Evolutionary conservation across 331 rosid species (phyloP).

Genomic region (Pyracantha coccinea): DNA sequence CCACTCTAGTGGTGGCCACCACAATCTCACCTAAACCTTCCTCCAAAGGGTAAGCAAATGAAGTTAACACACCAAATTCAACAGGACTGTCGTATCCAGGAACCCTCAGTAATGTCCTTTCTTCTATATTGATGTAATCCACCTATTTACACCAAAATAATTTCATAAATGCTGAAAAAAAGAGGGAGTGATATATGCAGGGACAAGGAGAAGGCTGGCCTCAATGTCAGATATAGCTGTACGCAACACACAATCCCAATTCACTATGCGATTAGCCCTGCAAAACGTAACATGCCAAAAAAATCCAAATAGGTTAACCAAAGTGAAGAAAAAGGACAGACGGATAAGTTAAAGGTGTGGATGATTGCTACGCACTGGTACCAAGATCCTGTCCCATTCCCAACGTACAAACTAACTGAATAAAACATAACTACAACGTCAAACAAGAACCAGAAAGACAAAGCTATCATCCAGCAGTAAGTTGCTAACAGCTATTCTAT

Average conservation of each 20-base stretch:
- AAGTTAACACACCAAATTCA: slow-evolving; percentile 83
- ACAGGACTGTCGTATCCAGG: slow-evolving; percentile 77
- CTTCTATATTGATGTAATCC: slow-evolving; percentile 74
- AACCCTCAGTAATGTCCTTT: slow-evolving; percentile 55
- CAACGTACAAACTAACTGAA: not conserved
- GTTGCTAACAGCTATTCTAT: too few species aligned
- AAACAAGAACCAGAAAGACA: not conserved
- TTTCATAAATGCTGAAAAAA: slow-evolving; percentile 1
- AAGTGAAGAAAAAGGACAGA: not conserved
- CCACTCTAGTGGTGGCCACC: slow-evolving; percentile 92
- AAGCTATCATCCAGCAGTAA: not conserved
- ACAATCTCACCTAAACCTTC: slow-evolving; percentile 74
- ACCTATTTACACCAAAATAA: slow-evolving; percentile 44
- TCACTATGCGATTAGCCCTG: slow-evolving; percentile 87
- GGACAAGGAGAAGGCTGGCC: slow-evolving; percentile 32
- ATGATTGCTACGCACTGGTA: not conserved
- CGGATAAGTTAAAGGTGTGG: not conserved
- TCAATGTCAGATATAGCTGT: slow-evolving; percentile 96
- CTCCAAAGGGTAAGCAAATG: slow-evolving; percentile 83
- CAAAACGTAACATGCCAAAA: not conserved
- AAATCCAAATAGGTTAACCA: not conserved
- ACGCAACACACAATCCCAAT: slow-evolving; percentile 86
- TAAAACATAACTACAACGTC: not conserved
- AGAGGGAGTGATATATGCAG: not conserved
- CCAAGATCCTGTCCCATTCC: not conserved